Evolutionary conservation across 805 yeast species (phyloP), one percentile per base, ranked within the genome.

Genomic region (Candida verbasci): DNA sequence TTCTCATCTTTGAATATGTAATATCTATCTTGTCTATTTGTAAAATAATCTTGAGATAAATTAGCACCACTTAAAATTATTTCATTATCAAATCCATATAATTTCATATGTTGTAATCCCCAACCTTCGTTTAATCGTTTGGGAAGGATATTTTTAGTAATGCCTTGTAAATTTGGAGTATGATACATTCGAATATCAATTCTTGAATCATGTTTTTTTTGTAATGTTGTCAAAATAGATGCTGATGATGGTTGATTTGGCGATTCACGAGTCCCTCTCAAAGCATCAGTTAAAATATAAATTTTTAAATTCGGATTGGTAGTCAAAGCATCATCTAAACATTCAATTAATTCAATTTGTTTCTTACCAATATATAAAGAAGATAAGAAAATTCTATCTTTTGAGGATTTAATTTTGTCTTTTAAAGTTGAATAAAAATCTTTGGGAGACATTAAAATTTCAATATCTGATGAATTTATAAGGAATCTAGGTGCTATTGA

Each of bases 41-140:
- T 85, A 60, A 93, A 93, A 58, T 93, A 93, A 60, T 93, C 98
- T 24, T 75, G 68, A 0, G 96, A 86, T 32, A 93, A 68, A 52
- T 93, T 93, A 2, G 98, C 98, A 6, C 97, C 98, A 12, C 85
- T 76, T 22, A 93, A 68, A 14, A 93, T 74, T 28, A 93, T 78
- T 53, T 89, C 96, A 50, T 87, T 78, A 56, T 93, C 98, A 50
- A 89, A 80, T 1, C 98, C 98, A 56, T 93, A 93, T 20, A 93
- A 72, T 56, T 93, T 93, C 97, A 93, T 93, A 55, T 93, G 98
- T 58, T 93, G 98, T 35, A 93, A 70, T 0, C 98, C 98, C 62
- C 73, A 76, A 3, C 94, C 89, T 62, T 93, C 98, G 58, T 89
- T 88, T 44, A 91, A 69, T 44, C 98, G 72, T 41, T 74, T 81